phyloP scores from a whole-genome alignment of 176 grass and related monocot genomes.

The Oryza punctata region DNA sequence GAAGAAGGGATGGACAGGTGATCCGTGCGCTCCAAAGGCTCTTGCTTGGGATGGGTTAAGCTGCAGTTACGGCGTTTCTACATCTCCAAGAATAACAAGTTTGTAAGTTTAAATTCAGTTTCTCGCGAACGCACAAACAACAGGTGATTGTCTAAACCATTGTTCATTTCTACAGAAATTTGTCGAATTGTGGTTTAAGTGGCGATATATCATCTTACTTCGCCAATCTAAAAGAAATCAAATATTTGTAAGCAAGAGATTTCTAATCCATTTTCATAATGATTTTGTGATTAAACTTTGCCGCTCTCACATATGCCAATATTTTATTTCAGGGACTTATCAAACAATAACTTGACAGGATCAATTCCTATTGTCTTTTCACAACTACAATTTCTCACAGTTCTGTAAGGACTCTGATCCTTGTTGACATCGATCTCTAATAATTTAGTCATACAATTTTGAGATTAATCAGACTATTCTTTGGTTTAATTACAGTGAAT shows the following conservation, averaged over 20 bases:
- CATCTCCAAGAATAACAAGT: conserved; percentile 51
- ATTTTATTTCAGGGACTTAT: conserved; percentile 59
- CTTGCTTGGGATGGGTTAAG: conserved; percentile 39
- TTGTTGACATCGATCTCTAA: neutral
- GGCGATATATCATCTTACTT: conserved; percentile 52
- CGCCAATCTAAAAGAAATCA: conserved; percentile 47
- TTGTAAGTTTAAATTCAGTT: conserved; percentile 51
- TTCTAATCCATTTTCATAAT: neutral
- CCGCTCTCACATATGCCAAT: accelerated
- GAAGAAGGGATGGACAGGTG: conserved; percentile 56
- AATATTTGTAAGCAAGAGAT: conserved; percentile 44
- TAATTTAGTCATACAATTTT: neutral
- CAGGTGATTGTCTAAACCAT: no score
- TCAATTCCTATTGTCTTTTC: conserved; percentile 56
- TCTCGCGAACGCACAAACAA: neutral
- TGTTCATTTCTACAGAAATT: conserved; percentile 52
- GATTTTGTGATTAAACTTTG: neutral
- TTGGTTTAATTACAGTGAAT: no score
- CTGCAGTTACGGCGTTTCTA: conserved; percentile 44
- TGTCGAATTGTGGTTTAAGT: conserved; percentile 44
- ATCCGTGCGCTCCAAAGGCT: conserved; percentile 51
- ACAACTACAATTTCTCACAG: conserved; percentile 30
- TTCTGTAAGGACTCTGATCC: conserved; percentile 48
- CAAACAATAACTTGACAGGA: conserved; percentile 66
- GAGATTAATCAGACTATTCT: no score